phyloP scores from a whole-genome alignment of 306 rosid genomes.

The Cucurbita moschata region DNA sequence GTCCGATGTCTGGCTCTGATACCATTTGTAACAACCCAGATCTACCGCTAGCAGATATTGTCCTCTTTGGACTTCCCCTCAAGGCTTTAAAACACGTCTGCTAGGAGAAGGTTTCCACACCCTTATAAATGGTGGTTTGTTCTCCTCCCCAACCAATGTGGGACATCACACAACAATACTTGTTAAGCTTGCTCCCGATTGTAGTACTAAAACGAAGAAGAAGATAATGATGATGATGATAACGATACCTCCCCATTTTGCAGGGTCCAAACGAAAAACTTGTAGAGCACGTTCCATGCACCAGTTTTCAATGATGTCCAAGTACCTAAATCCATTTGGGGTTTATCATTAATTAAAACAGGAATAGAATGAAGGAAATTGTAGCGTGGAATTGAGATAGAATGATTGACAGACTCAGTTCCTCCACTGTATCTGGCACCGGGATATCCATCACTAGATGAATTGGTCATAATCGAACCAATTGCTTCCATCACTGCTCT shows the following conservation, averaged over 20 bases:
- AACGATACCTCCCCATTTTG: slow-evolving; percentile 79
- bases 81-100: too few relatives aligned
- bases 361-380: not conserved
- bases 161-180: too few relatives aligned
- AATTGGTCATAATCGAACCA: slow-evolving; percentile 88
- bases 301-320: slow-evolving; percentile 73
- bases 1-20: too few relatives aligned
- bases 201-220: too few relatives aligned
- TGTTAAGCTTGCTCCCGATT: too few relatives aligned
- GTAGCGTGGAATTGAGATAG: not conserved
- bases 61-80: too few relatives aligned
- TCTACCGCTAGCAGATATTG: too few relatives aligned
- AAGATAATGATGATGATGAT: not conserved
- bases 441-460: slow-evolving; percentile 82
- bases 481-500: slow-evolving; percentile 81
- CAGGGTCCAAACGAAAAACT: slow-evolving; percentile 70
- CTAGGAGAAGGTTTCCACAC: too few relatives aligned
- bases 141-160: too few relatives aligned
- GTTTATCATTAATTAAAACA: not conserved
- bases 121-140: too few relatives aligned
- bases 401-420: slow-evolving; percentile 46
- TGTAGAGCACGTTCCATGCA: slow-evolving; percentile 79
- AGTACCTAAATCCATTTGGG: slow-evolving; percentile 34
- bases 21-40: too few relatives aligned
- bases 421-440: slow-evolving; percentile 96